Evolutionary conservation across 2,329 filamentous ascomycete genomes (phyloP).

Genomic region (Allantophomopsis cytisporea): DNA sequence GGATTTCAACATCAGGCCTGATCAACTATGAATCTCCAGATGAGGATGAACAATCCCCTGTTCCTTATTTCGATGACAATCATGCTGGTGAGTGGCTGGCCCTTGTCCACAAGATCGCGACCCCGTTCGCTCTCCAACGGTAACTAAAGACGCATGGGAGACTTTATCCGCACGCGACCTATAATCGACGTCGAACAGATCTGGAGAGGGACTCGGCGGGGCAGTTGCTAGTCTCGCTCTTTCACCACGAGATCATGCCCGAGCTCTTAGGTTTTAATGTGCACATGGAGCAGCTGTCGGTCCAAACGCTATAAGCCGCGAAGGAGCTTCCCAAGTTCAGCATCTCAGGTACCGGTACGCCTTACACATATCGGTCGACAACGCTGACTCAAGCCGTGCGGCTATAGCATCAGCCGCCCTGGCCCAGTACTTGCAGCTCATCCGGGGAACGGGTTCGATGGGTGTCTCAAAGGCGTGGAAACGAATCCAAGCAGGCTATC

Average conservation of each 20-base stretch:
- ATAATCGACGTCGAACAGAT: no score
- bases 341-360: slow-evolving; percentile 30
- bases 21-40: no score
- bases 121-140: no score
- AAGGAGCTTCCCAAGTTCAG: slow-evolving; percentile 28
- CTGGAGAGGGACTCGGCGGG: no score
- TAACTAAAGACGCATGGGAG: no score
- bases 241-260: slow-evolving; percentile 31
- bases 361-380: slow-evolving; percentile 36
- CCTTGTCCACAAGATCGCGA: no score
- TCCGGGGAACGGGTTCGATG: slow-evolving; percentile 7
- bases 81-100: no score
- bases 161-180: no score
- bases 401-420: slow-evolving; percentile 29
- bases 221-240: slow-evolving; percentile 33
- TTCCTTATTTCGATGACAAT: no score
- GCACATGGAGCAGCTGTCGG: slow-evolving; percentile 27
- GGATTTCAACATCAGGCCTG: no score
- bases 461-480: slow-evolving; percentile 21
- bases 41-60: no score
- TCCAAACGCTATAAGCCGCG: slow-evolving; percentile 23
- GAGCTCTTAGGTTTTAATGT: slow-evolving; percentile 37
- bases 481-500: slow-evolving; percentile 27
- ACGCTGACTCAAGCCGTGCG: slow-evolving; percentile 30
- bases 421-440: slow-evolving; percentile 21